Percentiles rank a stretch among this genome's conserved stretches.
Conservation (phyloP, 192 early-diverging fungal species). For the Paraglomus brasilianum region DNA sequence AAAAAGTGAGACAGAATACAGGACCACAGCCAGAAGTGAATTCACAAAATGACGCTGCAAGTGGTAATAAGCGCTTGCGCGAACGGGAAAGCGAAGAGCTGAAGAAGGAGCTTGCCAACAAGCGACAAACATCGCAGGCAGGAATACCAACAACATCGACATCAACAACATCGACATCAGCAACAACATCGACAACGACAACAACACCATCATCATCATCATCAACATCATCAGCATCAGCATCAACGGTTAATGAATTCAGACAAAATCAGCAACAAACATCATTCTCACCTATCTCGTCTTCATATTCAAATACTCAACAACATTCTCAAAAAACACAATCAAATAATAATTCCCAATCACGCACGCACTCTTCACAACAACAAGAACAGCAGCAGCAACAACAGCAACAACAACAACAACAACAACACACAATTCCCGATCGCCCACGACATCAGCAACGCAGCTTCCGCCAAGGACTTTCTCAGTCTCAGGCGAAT, state of each 20-base stretch:
- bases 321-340: conserved; percentile 20
- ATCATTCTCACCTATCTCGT: no score
- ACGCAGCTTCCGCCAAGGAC: conserved; percentile 14
- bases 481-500: conserved; percentile 16
- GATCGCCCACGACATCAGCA: conserved; percentile 15
- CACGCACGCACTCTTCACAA: conserved; percentile 6
- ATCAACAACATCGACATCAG: no score
- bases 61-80: neutral
- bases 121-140: no score
- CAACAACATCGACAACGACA: neutral
- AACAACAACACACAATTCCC: neutral
- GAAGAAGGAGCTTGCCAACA: no score
- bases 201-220: neutral
- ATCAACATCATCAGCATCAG: neutral
- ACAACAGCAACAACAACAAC: neutral
- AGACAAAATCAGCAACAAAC: conserved; percentile 2
- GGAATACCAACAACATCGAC: no score
- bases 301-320: neutral
- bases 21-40: neutral
- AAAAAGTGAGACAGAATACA: neutral
- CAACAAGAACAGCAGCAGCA: conserved; percentile 18
- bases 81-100: no score
- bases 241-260: neutral
- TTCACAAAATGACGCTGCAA: neutral
- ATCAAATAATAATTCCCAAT: conserved; percentile 1